Evolutionary conservation across 1,284 basidiomycete genomes (phyloP), one percentile per base, ranked within the genome.

Genomic region (Ceratobasidium sp.): DNA sequence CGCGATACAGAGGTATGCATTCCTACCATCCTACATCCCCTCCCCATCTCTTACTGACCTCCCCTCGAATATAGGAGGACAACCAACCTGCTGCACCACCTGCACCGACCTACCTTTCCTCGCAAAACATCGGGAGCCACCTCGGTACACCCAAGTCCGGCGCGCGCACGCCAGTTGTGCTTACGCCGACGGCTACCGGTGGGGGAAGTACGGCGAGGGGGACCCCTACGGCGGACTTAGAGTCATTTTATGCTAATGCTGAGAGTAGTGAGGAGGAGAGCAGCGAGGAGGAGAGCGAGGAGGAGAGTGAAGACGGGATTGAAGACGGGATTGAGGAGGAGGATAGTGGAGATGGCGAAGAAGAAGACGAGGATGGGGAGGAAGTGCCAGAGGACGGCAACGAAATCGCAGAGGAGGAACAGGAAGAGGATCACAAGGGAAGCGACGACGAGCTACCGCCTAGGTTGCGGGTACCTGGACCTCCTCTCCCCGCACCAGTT

Each of bases 241-340:
- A 92, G 78, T 83, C 85, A 73, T 93, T 93, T 78, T 92, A 92
- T 77, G 89, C 79, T 14, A 80, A 43, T 9, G 70, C 62, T 0
- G 71, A 59, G 8, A 63, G 72, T 16, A 67, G 62, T 28, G 64
- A 79, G 61, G 52, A 58, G 26, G 71, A 75, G 84, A 4, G 76
- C 46, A 64, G 50, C 8, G 49, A 64, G 21, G 55, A 26, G 14
- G 64, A 69, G 38, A 52, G 52, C 30, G 59, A 73, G 26, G 63
- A 54, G 18, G 50, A 54, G 46, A 35, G 50, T 3, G 57, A 71
- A 35, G 54, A 59, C 32, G 75, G 73, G 50, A n/a, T 62, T 5
- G 32, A 74, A 14, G 61, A 73, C 13, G 73, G 67, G 43, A 70
- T 73, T 30, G 55, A 73, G 46, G 73, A 67, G 11, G 67, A 58